Conservation (phyloP, 1,284 basidiomycete genomes). For the Puccinia novopanici region DNA sequence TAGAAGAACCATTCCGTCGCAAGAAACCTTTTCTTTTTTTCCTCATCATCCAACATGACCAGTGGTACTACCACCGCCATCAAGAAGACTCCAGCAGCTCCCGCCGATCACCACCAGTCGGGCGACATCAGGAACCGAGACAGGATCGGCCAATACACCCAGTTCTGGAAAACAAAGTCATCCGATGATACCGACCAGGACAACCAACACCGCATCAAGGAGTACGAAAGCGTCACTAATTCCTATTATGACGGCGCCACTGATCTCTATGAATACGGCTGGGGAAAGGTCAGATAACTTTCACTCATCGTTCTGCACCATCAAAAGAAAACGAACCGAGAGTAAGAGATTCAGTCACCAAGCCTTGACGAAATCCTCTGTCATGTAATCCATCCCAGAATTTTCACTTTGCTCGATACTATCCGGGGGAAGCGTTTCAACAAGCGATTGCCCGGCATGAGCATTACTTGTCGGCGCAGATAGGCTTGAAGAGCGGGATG, state of each 20-base stretch:
- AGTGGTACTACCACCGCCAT: background rate
- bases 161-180: constrained; percentile 89
- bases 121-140: constrained; percentile 75
- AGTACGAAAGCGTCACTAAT: constrained; percentile 92
- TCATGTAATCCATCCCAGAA: constrained; percentile 63
- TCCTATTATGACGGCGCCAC: constrained; percentile 73
- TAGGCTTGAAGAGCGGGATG: constrained; percentile 82
- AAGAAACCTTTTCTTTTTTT: too few relatives aligned
- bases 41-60: too few relatives aligned
- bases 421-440: constrained; percentile 76
- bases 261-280: constrained; percentile 90
- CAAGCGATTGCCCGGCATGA: constrained; percentile 87
- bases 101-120: constrained; percentile 43
- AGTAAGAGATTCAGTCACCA: too few relatives aligned
- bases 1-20: too few relatives aligned
- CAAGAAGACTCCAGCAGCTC: constrained; percentile 6
- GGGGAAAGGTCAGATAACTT: constrained; percentile 44
- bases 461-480: constrained; percentile 89
- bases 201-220: constrained; percentile 74
- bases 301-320: too few relatives aligned
- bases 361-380: background rate
- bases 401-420: constrained; percentile 97
- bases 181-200: constrained; percentile 71
- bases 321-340: background rate
- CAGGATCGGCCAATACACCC: constrained; percentile 87